Evolutionary conservation across 1,284 basidiomycete species (phyloP).

Genomic region (Papiliotrema flavescens): DNA sequence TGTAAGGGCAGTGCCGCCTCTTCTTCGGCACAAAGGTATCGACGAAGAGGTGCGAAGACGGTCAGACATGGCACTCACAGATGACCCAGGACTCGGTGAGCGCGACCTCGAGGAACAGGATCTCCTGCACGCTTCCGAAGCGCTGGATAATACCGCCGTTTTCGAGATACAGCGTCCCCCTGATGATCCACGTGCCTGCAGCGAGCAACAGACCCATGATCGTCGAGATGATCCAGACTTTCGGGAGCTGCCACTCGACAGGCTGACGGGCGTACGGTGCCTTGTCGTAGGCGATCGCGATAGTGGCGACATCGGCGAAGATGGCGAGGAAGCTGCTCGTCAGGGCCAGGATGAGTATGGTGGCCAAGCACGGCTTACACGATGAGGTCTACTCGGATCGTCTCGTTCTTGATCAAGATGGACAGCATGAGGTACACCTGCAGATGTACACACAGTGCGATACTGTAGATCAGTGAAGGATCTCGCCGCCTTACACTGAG

Average conservation of each 20-base stretch:
- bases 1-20: too few relatives aligned
- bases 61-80: constrained; percentile 42
- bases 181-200: constrained; percentile 56
- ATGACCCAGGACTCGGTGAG: constrained; percentile 59
- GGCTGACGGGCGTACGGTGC: constrained; percentile 54
- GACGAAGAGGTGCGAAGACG: too few relatives aligned
- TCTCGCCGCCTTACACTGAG: too few relatives aligned
- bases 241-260: constrained; percentile 59
- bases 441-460: constrained; percentile 57
- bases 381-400: constrained; percentile 57
- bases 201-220: constrained; percentile 51
- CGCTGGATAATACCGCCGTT: constrained; percentile 56
- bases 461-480: constrained; percentile 25
- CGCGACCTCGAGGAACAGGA: constrained; percentile 58
- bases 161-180: constrained; percentile 54
- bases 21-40: too few relatives aligned
- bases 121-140: constrained; percentile 55
- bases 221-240: constrained; percentile 57
- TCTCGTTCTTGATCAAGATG: constrained; percentile 56
- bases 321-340: constrained; percentile 53
- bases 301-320: constrained; percentile 56
- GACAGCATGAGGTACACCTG: constrained; percentile 56
- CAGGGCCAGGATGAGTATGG: too few relatives aligned
- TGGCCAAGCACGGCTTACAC: constrained; percentile 39
- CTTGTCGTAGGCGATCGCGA: constrained; percentile 53